Evolutionary conservation across 2,329 filamentous ascomycete genomes (phyloP).

Genomic region (Chalara sp.): DNA sequence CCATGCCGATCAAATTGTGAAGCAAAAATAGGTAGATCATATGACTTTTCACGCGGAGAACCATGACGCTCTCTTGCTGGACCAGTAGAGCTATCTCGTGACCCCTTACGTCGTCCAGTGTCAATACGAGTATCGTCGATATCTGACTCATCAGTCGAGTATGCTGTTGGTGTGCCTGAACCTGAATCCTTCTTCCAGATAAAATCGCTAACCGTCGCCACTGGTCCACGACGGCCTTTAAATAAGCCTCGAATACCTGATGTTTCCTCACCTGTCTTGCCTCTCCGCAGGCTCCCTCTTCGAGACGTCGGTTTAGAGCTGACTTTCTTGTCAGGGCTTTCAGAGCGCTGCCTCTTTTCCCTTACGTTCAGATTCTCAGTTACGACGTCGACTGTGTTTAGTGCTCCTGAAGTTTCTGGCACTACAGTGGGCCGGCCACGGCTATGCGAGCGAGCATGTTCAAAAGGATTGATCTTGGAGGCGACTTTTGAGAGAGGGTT

Average conservation of each 20-base stretch:
- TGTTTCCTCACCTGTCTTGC: slow-evolving; percentile 33
- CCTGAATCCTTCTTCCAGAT: slow-evolving; percentile 49
- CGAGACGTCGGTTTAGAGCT: slow-evolving; percentile 40
- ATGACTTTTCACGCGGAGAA: slow-evolving; percentile 12
- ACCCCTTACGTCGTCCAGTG: slow-evolving; percentile 32
- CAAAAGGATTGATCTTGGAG: slow-evolving; percentile 30
- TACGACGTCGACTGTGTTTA: slow-evolving; percentile 17
- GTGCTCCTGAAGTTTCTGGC: not conserved
- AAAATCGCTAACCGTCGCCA: slow-evolving; percentile 53
- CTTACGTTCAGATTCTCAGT: slow-evolving; percentile 14
- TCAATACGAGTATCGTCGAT: slow-evolving; percentile 36
- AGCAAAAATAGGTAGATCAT: slow-evolving; percentile 41
- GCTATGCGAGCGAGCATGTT: slow-evolving; percentile 40
- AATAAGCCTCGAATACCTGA: slow-evolving; percentile 67
- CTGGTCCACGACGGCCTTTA: slow-evolving; percentile 63
- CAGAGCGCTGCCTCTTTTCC: slow-evolving; percentile 19
- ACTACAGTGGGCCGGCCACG: slow-evolving; percentile 30
- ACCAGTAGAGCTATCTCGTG: slow-evolving; percentile 30
- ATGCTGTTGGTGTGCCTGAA: slow-evolving; percentile 32
- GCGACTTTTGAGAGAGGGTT: slow-evolving; percentile 43
- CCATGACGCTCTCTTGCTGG: slow-evolving; percentile 10
- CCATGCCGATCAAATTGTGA: slow-evolving; percentile 36
- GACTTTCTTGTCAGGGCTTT: slow-evolving; percentile 36
- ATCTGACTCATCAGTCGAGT: slow-evolving; percentile 41
- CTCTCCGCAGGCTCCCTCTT: slow-evolving; percentile 41